phyloP scores from a whole-genome alignment of 2,329 filamentous ascomycete genomes.

The Celoporthe dispersa region DNA sequence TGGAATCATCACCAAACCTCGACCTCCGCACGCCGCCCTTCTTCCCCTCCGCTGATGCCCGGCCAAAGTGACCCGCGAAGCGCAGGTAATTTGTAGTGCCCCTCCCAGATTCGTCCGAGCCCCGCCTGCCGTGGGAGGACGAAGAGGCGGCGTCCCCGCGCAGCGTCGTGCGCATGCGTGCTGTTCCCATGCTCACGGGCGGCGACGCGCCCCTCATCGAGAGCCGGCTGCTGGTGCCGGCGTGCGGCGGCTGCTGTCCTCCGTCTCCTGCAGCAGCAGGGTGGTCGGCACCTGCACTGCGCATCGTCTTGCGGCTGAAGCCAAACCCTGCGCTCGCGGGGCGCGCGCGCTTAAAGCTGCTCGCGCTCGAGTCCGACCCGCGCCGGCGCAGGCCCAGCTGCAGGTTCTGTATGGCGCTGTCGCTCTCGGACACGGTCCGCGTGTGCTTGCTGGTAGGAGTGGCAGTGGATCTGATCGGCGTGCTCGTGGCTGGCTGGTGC shows the following conservation, averaged over 20 bases:
- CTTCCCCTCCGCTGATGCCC: neutral
- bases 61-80: conserved; percentile 22
- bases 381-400: conserved; percentile 52
- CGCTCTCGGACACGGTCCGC: conserved; percentile 21
- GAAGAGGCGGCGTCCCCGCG: conserved; percentile 39
- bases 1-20: conserved; percentile 40
- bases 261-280: neutral
- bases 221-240: neutral
- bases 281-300: conserved; percentile 39
- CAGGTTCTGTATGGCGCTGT: conserved; percentile 28
- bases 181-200: conserved; percentile 46
- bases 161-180: conserved; percentile 52
- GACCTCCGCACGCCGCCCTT: conserved; percentile 30
- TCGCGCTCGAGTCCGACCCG: conserved; percentile 72
- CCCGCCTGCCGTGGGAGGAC: neutral
- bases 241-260: neutral
- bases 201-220: conserved; percentile 45
- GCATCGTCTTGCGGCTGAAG: conserved; percentile 74
- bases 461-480: neutral
- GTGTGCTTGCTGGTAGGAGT: conserved; percentile 15
- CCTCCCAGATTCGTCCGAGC: conserved; percentile 20
- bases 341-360: conserved; percentile 76
- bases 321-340: conserved; percentile 54
- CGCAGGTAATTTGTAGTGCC: conserved; percentile 21
- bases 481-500: conserved; percentile 22